A percentile compares a stretch with the other conserved stretches of the same genome.
Conservation (phyloP, 208 protist species). For the Angomonas desouzai region DNA sequence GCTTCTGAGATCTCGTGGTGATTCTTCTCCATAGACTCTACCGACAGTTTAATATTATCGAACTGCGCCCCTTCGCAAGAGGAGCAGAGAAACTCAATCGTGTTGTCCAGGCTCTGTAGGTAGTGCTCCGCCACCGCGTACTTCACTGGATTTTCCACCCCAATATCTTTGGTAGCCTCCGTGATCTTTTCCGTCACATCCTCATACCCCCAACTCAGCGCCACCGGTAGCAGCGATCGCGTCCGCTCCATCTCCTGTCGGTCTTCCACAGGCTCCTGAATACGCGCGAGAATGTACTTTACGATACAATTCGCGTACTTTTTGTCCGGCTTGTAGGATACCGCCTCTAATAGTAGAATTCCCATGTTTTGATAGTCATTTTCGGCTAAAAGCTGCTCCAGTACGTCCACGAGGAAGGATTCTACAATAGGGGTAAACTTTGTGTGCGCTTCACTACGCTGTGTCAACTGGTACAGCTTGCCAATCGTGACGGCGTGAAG, state of each 20-base stretch:
- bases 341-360: background rate
- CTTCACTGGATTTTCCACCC: conserved; percentile 26
- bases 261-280: background rate
- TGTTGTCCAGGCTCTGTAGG: conserved; percentile 37
- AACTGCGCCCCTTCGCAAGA: conserved; percentile 43
- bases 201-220: conserved; percentile 30
- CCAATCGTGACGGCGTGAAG: conserved; percentile 45
- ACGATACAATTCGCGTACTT: background rate
- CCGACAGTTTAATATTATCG: conserved; percentile 28
- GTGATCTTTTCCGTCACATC: conserved; percentile 22
- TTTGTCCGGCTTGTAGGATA: conserved; percentile 4
- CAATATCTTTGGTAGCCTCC: conserved; percentile 23
- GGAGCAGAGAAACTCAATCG: conserved; percentile 32
- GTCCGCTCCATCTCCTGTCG: background rate
- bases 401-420: conserved; percentile 10
- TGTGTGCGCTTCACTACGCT: conserved; percentile 2
- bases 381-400: conserved; percentile 5
- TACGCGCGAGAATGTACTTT: background rate
- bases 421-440: conserved; percentile 13
- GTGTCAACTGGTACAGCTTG: conserved; percentile 20
- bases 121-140: conserved; percentile 41
- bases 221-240: conserved; percentile 18
- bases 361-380: conserved; percentile 8
- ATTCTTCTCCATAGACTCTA: conserved; percentile 21
- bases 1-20: conserved; percentile 16